Percentiles rank a stretch among this genome's conserved stretches.
These are phyloP conservation scores for Pseudogymnoascus sp. DNA, from an alignment of 2,329 filamentous ascomycete genomes.

Conservation along the genomic window DNA sequence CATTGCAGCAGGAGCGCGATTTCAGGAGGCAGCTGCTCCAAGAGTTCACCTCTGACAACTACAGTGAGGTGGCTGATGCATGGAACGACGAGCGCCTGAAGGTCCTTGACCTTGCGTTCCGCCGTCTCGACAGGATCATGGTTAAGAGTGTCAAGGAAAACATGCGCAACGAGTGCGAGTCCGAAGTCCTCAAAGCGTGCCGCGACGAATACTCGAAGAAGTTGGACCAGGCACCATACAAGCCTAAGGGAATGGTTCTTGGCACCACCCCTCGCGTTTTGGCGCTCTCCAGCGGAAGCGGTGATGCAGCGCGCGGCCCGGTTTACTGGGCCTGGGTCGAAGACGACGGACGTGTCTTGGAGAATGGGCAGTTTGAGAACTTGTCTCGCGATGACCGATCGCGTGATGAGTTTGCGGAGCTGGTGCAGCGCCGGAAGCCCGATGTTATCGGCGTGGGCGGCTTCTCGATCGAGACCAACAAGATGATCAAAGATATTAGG, in stretches of 20 bases:
- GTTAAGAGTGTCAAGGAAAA: conserved; percentile 91
- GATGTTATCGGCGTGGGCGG: conserved; percentile 88
- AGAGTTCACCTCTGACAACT: conserved; percentile 90
- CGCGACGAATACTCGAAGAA: conserved; percentile 83
- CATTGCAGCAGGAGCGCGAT: conserved; percentile 64
- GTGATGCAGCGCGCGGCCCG: conserved; percentile 58
- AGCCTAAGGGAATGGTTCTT: conserved; percentile 84
- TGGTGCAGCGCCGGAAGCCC: conserved; percentile 71
- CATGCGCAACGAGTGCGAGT: conserved; percentile 87
- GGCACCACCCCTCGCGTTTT: conserved; percentile 84
- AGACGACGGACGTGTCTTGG: conserved; percentile 80
- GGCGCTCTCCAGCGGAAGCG: conserved; percentile 77
- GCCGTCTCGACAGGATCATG: conserved; percentile 75
- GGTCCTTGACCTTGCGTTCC: conserved; percentile 71
- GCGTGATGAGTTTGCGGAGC: conserved; percentile 63
- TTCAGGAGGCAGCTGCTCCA: conserved; percentile 71
- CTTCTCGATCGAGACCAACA: conserved; percentile 78
- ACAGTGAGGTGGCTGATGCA: conserved; percentile 85
- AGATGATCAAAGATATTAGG: conserved; percentile 72
- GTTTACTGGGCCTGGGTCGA: conserved; percentile 90
- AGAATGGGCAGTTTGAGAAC: conserved; percentile 81
- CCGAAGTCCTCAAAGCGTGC: conserved; percentile 78
- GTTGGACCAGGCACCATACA: conserved; percentile 92
- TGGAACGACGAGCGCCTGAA: conserved; percentile 88
- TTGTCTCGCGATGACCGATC: conserved; percentile 62